Evolutionary conservation across 2,329 filamentous ascomycete species (phyloP).

Genomic region (Curvularia hawaiiensis): DNA sequence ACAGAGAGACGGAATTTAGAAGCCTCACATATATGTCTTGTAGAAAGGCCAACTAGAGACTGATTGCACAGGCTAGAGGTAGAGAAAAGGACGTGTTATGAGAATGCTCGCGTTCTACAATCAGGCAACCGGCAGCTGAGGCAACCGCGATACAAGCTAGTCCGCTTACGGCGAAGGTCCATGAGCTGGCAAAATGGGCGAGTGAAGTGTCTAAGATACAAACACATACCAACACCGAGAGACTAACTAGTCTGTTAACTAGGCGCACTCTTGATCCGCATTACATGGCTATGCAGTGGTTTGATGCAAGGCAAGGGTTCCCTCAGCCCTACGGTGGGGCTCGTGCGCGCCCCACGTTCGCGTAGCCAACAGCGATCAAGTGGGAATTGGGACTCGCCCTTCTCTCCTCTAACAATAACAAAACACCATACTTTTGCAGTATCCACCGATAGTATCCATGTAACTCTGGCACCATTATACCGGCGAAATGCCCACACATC

Average conservation of each 20-base stretch:
- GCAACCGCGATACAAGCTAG: slow-evolving; percentile 5
- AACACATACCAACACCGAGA: not conserved
- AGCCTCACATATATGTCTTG: too few species aligned
- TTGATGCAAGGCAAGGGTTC: slow-evolving; percentile 10
- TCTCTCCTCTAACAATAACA: slow-evolving; percentile 6
- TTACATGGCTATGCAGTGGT: slow-evolving; percentile 10
- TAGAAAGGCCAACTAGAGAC: not conserved
- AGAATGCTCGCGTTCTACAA: not conserved
- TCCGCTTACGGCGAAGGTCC: not conserved
- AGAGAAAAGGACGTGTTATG: not conserved
- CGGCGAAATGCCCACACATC: slow-evolving; percentile 43
- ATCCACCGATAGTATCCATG: slow-evolving; percentile 30
- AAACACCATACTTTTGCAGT: slow-evolving; percentile 3
- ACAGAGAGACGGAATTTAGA: not conserved
- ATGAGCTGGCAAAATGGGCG: not conserved
- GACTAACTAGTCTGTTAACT: not conserved
- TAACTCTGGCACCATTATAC: slow-evolving; percentile 24
- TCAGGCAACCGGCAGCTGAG: slow-evolving; percentile 22
- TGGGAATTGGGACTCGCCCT: slow-evolving; percentile 14
- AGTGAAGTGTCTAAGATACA: not conserved
- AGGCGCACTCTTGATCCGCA: slow-evolving; percentile 12
- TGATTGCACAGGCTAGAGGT: not conserved
- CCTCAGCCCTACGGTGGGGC: slow-evolving; percentile 29
- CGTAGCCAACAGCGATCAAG: slow-evolving; percentile 23
- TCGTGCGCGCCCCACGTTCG: slow-evolving; percentile 30